These are phyloP conservation scores for Candida stauntonica DNA, from an alignment of 805 yeast genomes.

Conservation along the genomic window DNA sequence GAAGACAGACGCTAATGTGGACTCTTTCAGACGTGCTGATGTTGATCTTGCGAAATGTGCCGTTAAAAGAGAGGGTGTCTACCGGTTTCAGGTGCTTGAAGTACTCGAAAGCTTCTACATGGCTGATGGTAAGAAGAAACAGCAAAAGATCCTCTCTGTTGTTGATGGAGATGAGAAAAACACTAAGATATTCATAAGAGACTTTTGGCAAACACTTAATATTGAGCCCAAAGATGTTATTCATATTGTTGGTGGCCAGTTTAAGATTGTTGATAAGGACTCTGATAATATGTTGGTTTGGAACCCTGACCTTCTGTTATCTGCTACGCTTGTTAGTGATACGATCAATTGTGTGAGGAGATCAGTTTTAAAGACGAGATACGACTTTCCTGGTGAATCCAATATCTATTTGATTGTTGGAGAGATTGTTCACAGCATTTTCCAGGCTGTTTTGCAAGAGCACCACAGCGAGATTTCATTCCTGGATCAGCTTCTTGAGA, in stretches of 20 bases:
- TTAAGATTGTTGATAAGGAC: constrained; percentile 45
- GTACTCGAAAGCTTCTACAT: constrained; percentile 32
- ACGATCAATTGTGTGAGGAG: constrained; percentile 70
- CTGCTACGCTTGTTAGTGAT: constrained; percentile 80
- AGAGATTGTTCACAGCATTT: constrained; percentile 69
- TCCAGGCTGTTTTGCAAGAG: constrained; percentile 47
- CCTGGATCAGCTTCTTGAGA: constrained; percentile 33
- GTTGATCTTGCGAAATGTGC: constrained; percentile 37
- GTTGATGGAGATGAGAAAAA: constrained; percentile 31
- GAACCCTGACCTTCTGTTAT: constrained; percentile 76
- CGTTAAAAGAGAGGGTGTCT: constrained; percentile 42
- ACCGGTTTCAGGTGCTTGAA: constrained; percentile 41
- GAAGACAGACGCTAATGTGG: constrained; percentile 14
- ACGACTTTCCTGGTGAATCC: constrained; percentile 60
- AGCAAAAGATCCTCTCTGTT: constrained; percentile 55
- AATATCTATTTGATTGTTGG: constrained; percentile 74
- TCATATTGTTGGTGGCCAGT: constrained; percentile 48
- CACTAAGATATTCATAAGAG: constrained; percentile 50
- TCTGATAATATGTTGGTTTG: constrained; percentile 62
- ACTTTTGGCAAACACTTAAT: constrained; percentile 52
- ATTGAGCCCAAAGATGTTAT: constrained; percentile 51
- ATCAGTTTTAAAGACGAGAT: constrained; percentile 54
- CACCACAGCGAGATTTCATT: constrained; percentile 27
- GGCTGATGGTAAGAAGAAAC: constrained; percentile 27
- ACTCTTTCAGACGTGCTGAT: constrained; percentile 11